Evolutionary conservation across 345 rosid species (phyloP).

Genomic region (Adansonia digitata): DNA sequence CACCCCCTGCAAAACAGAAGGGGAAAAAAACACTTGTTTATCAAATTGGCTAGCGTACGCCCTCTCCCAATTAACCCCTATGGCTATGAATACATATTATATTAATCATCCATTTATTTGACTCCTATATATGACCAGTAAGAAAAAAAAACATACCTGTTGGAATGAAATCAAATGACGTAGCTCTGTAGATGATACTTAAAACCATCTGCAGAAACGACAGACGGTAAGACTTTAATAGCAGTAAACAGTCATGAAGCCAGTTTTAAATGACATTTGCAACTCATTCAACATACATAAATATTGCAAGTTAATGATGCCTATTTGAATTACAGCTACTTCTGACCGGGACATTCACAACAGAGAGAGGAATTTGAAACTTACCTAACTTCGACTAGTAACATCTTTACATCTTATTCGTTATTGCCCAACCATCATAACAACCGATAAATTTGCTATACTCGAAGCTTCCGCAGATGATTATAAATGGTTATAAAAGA

Average conservation of each 20-base stretch:
- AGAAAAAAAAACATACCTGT: slow-evolving; percentile 39
- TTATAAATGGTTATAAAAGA: background rate
- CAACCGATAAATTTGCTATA: background rate
- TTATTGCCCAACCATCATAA: background rate
- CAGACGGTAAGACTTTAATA: background rate
- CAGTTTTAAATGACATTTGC: background rate
- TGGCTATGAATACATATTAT: background rate
- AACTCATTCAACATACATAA: background rate
- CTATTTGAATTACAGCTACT: background rate
- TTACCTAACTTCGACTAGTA: background rate
- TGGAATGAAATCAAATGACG: slow-evolving; percentile 64
- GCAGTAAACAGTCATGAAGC: background rate
- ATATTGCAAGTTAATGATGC: background rate
- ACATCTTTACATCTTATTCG: background rate
- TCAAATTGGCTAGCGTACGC: background rate
- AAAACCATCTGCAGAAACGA: slow-evolving; percentile 52
- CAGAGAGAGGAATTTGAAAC: background rate
- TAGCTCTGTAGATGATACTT: slow-evolving; percentile 51
- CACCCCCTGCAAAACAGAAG: slow-evolving; percentile 36
- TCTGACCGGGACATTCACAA: background rate
- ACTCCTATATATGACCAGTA: background rate
- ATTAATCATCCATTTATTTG: background rate
- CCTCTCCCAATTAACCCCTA: background rate
- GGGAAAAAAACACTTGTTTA: background rate
- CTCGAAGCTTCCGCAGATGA: background rate